These are phyloP conservation scores for Neurospora crassa DNA, from an alignment of 2,329 filamentous ascomycete species.

Conservation along the genomic window DNA sequence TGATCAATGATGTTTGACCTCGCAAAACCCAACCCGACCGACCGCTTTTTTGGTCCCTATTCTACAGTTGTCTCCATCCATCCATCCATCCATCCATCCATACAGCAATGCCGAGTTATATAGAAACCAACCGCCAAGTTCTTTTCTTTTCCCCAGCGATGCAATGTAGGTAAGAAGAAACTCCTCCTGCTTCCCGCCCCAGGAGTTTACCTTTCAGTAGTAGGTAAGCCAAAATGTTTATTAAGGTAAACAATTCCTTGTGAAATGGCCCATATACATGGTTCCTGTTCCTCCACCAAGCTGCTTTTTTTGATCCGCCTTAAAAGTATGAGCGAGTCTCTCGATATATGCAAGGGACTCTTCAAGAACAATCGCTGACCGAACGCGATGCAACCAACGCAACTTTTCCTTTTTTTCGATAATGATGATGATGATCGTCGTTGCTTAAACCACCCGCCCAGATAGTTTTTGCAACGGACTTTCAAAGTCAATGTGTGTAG, in stretches of 20 bases:
- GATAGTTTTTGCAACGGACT: background rate
- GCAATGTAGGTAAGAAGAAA: background rate
- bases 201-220: background rate
- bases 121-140: background rate
- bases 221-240: background rate
- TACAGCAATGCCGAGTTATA: background rate
- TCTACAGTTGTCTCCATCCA: background rate
- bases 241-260: background rate
- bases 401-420: background rate
- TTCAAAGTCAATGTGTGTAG: slow-evolving; percentile 2
- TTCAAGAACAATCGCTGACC: background rate
- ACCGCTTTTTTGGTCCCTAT: background rate
- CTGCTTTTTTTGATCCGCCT: background rate
- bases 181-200: background rate
- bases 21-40: background rate
- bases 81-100: background rate
- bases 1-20: background rate
- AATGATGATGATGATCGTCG: background rate
- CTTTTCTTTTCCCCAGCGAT: background rate
- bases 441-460: background rate
- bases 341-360: background rate
- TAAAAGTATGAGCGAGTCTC: background rate
- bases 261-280: background rate
- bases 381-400: background rate
- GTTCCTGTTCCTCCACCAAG: too few species aligned